These are phyloP conservation scores for Podila verticillata DNA, from an alignment of 192 early-diverging fungal genomes.

Conservation along the genomic window DNA sequence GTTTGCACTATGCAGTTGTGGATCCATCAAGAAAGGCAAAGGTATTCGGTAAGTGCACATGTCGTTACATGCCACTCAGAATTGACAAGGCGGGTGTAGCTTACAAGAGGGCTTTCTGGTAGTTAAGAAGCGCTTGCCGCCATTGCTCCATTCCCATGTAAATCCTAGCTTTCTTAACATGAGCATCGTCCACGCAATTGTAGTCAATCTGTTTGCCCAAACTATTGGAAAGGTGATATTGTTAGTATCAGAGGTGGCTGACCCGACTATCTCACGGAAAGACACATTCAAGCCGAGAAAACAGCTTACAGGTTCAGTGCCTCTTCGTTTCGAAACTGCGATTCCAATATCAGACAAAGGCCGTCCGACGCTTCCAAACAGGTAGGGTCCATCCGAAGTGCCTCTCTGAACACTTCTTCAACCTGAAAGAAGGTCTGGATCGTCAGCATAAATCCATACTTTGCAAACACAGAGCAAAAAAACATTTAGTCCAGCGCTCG, in stretches of 20 bases:
- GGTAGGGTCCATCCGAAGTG: slow-evolving; percentile 21
- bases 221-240: background rate
- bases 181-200: slow-evolving; percentile 12
- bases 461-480: background rate
- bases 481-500: background rate
- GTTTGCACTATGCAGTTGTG: background rate
- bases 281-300: background rate
- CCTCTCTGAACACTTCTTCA: slow-evolving; percentile 8
- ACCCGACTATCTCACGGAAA: background rate
- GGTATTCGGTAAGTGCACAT: background rate
- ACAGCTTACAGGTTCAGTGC: slow-evolving; percentile 26
- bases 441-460: too few species aligned
- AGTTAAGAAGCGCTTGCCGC: slow-evolving; percentile 19
- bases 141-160: slow-evolving; percentile 15
- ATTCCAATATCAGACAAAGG: slow-evolving; percentile 12
- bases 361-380: slow-evolving; percentile 19
- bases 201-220: slow-evolving; percentile 30
- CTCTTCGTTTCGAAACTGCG: slow-evolving; percentile 11
- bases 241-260: background rate
- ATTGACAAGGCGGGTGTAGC: background rate
- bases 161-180: slow-evolving; percentile 26
- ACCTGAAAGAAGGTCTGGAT: background rate
- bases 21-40: background rate
- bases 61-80: background rate
- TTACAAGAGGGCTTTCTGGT: slow-evolving; percentile 25